phyloP scores from a whole-genome alignment of 208 protist genomes.

The Acanthamoeba castellanii region DNA sequence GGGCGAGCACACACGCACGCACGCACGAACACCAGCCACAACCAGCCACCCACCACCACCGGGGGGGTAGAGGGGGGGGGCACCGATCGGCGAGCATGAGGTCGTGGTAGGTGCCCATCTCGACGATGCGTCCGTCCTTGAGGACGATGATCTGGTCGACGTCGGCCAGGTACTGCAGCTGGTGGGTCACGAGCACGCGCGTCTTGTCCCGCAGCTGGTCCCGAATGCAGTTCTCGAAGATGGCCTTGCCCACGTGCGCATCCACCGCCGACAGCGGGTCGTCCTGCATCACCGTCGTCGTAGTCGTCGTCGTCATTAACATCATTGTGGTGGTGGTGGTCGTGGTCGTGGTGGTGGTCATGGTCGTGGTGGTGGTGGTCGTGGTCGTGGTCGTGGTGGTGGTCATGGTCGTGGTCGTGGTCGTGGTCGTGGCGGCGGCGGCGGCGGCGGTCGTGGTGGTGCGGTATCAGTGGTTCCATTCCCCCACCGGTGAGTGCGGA shows the following conservation, averaged over 20 bases:
- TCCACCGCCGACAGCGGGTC: constrained; percentile 89
- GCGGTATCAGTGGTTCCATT: too few species aligned
- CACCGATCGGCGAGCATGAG: not conserved
- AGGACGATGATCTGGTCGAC: constrained; percentile 92
- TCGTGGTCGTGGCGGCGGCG: too few species aligned
- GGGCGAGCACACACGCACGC: too few species aligned
- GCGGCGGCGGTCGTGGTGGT: too few species aligned
- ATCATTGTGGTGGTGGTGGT: too few species aligned
- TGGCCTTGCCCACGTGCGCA: constrained; percentile 87
- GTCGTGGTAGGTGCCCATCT: constrained; percentile 67
- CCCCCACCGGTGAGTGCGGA: too few species aligned
- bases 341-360: too few species aligned
- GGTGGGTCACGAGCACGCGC: constrained; percentile 95
- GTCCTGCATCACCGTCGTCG: constrained; percentile 83
- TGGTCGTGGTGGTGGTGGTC: too few species aligned
- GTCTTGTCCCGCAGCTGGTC: constrained; percentile 90
- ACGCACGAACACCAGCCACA: not conserved
- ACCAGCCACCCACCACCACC: not conserved
- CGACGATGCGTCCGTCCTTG: constrained; percentile 66
- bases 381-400: too few species aligned
- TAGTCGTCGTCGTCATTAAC: constrained; percentile 92
- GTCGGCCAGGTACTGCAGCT: constrained; percentile 92
- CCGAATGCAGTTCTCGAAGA: constrained; percentile 88
- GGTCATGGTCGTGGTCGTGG: too few species aligned
- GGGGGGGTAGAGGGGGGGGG: not conserved